A percentile compares a stretch with the other conserved stretches of the same genome.
Conservation (phyloP, 805 yeast species). For the Ogataea nonfermentans region DNA sequence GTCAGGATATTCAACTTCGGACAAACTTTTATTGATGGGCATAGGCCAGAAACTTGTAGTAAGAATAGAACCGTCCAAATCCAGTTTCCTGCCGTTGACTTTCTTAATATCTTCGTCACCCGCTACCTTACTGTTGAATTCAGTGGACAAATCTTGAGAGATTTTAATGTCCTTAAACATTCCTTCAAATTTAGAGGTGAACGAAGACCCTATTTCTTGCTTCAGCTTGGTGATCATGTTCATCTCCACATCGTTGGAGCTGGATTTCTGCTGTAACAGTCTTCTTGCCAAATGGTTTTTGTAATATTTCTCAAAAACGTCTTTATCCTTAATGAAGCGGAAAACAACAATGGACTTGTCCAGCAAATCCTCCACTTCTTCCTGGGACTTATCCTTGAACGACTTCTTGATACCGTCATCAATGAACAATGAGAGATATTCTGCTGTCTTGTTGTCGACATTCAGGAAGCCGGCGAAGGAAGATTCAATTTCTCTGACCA, state of each 20-base stretch:
- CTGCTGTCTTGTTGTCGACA: slow-evolving; percentile 45
- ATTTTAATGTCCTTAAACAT: slow-evolving; percentile 79
- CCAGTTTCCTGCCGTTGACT: slow-evolving; percentile 34
- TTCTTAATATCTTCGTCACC: slow-evolving; percentile 17
- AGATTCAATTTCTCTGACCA: slow-evolving; percentile 55
- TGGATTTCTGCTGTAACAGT: slow-evolving; percentile 47
- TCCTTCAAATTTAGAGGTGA: slow-evolving; percentile 76
- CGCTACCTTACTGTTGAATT: slow-evolving; percentile 32
- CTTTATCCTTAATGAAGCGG: slow-evolving; percentile 74
- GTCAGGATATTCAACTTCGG: slow-evolving; percentile 41
- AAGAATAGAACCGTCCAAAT: slow-evolving; percentile 50
- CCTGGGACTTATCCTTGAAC: slow-evolving; percentile 45
- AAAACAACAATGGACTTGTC: slow-evolving; percentile 60
- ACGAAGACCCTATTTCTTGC: slow-evolving; percentile 75
- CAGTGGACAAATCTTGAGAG: slow-evolving; percentile 48
- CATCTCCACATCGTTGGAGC: slow-evolving; percentile 64
- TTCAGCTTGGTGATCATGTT: slow-evolving; percentile 62
- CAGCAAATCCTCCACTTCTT: slow-evolving; percentile 47
- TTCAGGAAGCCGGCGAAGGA: slow-evolving; percentile 65
- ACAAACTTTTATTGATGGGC: slow-evolving; percentile 38
- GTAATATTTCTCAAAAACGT: slow-evolving; percentile 79
- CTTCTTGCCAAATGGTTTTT: slow-evolving; percentile 86
- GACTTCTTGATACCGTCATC: slow-evolving; percentile 56
- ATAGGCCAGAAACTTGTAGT: slow-evolving; percentile 72
- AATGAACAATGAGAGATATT: slow-evolving; percentile 54